Conservation (phyloP, 164 flowering plant genomes). For the Piper longum region DNA sequence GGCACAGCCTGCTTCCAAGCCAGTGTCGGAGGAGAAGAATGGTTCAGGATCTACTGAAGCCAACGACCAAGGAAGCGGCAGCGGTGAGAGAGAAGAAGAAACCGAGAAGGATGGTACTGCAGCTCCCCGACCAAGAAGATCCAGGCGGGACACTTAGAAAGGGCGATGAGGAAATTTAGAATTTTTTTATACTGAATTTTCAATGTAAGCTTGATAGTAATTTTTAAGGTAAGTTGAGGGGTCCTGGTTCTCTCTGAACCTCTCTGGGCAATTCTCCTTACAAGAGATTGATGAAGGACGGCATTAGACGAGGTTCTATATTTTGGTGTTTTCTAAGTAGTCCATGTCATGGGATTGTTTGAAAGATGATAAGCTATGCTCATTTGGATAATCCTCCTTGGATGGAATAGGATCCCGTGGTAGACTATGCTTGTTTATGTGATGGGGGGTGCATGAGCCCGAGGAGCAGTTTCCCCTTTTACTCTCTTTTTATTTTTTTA, state of each 20-base stretch:
- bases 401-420: no score
- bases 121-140: slow-evolving; percentile 38
- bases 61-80: slow-evolving; percentile 19
- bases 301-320: no score
- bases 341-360: no score
- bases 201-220: not conserved
- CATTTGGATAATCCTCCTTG: no score
- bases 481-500: no score
- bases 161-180: slow-evolving; percentile 2
- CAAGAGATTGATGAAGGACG: not conserved
- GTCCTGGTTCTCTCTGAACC: not conserved
- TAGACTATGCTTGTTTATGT: no score
- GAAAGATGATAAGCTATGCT: no score
- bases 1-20: slow-evolving; percentile 15
- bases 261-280: not conserved
- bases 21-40: slow-evolving; percentile 5
- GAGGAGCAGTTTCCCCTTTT: no score
- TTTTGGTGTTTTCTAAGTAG: not conserved
- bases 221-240: slow-evolving; percentile 7
- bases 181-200: not conserved
- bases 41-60: slow-evolving; percentile 14
- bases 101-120: slow-evolving; percentile 24
- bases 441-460: no score
- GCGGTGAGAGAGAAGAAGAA: slow-evolving; percentile 29
- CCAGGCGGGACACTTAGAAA: slow-evolving; percentile 33